These are phyloP conservation scores for Hygrocybe coccinea DNA, from an alignment of 768 basidiomycete genomes.

Conservation along the genomic window DNA sequence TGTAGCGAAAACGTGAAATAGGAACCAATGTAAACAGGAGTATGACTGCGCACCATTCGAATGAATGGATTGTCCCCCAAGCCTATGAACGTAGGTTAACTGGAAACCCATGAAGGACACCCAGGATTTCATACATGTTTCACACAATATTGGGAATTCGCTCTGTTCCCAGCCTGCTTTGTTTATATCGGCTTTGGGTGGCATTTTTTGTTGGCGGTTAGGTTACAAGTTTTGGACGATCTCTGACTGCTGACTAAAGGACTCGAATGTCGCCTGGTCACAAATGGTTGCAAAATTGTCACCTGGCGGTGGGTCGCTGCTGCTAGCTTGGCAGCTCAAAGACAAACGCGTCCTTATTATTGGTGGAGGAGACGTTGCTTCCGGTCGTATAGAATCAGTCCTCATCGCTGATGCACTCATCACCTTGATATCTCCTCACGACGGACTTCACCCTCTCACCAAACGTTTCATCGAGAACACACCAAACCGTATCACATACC, in stretches of 20 bases:
- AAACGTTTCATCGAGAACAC: conserved; percentile 46
- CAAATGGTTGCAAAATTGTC: background rate
- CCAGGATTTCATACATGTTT: conserved; percentile 61
- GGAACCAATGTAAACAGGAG: background rate
- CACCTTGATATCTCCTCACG: conserved; percentile 67
- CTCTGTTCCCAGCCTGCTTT: conserved; percentile 93
- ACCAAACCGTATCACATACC: conserved; percentile 57
- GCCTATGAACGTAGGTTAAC: conserved; percentile 40
- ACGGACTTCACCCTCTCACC: conserved; percentile 61
- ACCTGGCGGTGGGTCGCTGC: conserved; percentile 63
- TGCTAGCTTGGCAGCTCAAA: conserved; percentile 91
- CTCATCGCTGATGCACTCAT: conserved; percentile 76
- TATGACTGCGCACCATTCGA: conserved; percentile 66
- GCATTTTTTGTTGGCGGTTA: conserved; percentile 38
- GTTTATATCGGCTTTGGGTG: conserved; percentile 87
- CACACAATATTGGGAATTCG: conserved; percentile 91
- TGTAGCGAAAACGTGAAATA: conserved; percentile 26
- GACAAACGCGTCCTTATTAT: conserved; percentile 81
- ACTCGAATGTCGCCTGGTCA: background rate
- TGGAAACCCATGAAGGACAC: background rate
- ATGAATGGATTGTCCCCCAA: conserved; percentile 89
- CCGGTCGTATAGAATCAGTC: conserved; percentile 80
- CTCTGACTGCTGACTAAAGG: no score
- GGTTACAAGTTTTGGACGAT: no score
- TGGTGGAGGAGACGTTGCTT: conserved; percentile 91